phyloP scores from a whole-genome alignment of 1,284 basidiomycete genomes.

The Ceratobasidium sp. region DNA sequence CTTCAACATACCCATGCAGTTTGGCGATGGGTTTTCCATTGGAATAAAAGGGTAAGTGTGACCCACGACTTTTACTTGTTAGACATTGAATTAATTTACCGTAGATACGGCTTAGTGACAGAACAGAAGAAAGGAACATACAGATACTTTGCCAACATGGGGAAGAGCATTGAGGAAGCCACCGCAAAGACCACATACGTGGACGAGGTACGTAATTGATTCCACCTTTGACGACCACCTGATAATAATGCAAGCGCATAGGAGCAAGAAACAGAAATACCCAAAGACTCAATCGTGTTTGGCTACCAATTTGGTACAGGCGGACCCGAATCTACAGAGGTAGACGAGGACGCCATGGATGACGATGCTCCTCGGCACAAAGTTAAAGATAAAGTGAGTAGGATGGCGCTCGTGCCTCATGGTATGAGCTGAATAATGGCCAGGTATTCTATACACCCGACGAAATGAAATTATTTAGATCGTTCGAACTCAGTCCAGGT shows the following conservation, averaged over 20 bases:
- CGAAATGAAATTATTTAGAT: conserved; percentile 83
- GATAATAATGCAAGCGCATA: conserved; percentile 49
- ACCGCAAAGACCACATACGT: conserved; percentile 75
- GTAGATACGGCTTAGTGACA: conserved; percentile 85
- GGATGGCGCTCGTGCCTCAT: conserved; percentile 44
- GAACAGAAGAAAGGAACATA: conserved; percentile 84
- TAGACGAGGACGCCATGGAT: conserved; percentile 58
- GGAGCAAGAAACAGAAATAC: conserved; percentile 69
- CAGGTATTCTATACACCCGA: conserved; percentile 88
- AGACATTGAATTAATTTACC: neutral
- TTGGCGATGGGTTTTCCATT: conserved; percentile 85
- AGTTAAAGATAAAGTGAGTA: conserved; percentile 42
- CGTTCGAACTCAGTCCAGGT: conserved; percentile 80
- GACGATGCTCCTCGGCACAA: conserved; percentile 51
- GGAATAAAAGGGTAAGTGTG: conserved; percentile 86
- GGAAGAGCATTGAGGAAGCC: conserved; percentile 79
- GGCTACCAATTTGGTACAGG: conserved; percentile 68
- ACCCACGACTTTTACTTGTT: conserved; percentile 24
- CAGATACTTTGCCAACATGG: conserved; percentile 83
- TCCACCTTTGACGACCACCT: neutral
- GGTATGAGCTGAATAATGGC: conserved; percentile 33
- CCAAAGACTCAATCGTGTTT: conserved; percentile 67
- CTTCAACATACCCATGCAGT: conserved; percentile 83
- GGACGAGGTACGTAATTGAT: conserved; percentile 68
- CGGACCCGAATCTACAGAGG: conserved; percentile 52